Conservation (phyloP, 1,284 basidiomycete genomes). For the Tilletiopsis washingtonensis region DNA sequence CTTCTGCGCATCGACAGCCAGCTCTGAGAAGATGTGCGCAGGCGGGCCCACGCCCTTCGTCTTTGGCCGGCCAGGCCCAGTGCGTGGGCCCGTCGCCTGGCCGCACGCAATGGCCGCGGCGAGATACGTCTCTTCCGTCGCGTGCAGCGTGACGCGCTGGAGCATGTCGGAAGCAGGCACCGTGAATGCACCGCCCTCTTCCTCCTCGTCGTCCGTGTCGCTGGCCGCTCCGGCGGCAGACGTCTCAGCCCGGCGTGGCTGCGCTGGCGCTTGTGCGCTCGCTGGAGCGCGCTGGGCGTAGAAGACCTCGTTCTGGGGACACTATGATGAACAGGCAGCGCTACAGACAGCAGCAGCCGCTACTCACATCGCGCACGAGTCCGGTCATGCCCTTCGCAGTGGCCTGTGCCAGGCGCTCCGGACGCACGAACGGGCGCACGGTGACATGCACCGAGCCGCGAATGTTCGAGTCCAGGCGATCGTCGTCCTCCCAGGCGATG, state of each 20-base stretch:
- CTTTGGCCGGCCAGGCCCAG: constrained; percentile 5
- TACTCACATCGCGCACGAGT: too few relatives aligned
- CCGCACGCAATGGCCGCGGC: too few relatives aligned
- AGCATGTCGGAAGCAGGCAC: not conserved
- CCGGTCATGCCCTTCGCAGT: too few relatives aligned
- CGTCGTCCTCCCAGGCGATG: not conserved
- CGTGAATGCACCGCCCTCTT: constrained; percentile 2
- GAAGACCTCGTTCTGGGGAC: constrained; percentile 30
- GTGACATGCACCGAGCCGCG: too few relatives aligned
- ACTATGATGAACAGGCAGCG: too few relatives aligned
- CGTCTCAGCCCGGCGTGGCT: constrained; percentile 10
- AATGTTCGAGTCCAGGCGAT: too few relatives aligned
- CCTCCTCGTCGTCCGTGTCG: constrained; percentile 10
- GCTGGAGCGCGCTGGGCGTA: constrained; percentile 22
- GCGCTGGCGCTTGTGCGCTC: constrained; percentile 17
- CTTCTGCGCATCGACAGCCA: constrained; percentile 23
- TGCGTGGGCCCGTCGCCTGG: constrained; percentile 15
- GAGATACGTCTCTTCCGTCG: too few relatives aligned
- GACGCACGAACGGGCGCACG: too few relatives aligned
- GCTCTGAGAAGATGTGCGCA: constrained; percentile 25
- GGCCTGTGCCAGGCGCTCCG: too few relatives aligned
- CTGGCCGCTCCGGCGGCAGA: constrained; percentile 17
- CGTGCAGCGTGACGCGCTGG: not conserved
- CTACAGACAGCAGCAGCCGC: too few relatives aligned
- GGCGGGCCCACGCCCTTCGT: too few relatives aligned